Percentiles rank a stretch among this genome's conserved stretches.
Conservation (phyloP, 106 monocot species). For the Iris macrosiphon region DNA sequence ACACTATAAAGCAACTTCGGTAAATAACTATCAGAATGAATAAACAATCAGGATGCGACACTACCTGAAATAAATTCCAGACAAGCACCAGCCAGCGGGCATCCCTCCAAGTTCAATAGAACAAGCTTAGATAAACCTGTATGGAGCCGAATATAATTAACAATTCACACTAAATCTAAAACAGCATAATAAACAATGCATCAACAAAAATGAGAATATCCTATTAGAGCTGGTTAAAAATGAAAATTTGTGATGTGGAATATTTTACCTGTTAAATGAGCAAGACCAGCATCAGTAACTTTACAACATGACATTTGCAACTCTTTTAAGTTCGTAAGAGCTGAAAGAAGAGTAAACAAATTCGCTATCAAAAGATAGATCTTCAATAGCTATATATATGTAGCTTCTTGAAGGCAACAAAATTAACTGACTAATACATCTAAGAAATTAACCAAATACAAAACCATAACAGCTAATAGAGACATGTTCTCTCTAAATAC, state of each 20-base stretch:
- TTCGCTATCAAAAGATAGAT: no score
- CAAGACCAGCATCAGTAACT: constrained; percentile 81
- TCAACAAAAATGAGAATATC: background rate
- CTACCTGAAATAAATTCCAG: constrained; percentile 88
- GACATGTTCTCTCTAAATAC: no score
- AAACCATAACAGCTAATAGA: no score
- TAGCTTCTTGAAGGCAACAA: no score
- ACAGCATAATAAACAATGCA: background rate
- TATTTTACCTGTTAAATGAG: constrained; percentile 67
- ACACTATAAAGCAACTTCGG: no score
- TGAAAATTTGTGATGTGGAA: background rate
- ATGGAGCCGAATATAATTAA: constrained; percentile 1
- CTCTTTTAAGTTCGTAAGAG: constrained; percentile 83
- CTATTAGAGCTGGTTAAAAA: background rate
- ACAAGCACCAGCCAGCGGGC: constrained; percentile 76
- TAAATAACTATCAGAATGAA: background rate
- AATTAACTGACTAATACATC: no score
- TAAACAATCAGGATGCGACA: background rate
- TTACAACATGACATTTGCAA: constrained; percentile 74
- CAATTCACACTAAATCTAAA: background rate
- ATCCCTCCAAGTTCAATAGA: constrained; percentile 89
- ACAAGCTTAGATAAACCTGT: constrained; percentile 67
- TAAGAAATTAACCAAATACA: no score
- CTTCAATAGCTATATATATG: no score
- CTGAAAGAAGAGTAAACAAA: no score